phyloP scores from a whole-genome alignment of 2,329 filamentous ascomycete species.

The Colletotrichum euphorbiae region DNA sequence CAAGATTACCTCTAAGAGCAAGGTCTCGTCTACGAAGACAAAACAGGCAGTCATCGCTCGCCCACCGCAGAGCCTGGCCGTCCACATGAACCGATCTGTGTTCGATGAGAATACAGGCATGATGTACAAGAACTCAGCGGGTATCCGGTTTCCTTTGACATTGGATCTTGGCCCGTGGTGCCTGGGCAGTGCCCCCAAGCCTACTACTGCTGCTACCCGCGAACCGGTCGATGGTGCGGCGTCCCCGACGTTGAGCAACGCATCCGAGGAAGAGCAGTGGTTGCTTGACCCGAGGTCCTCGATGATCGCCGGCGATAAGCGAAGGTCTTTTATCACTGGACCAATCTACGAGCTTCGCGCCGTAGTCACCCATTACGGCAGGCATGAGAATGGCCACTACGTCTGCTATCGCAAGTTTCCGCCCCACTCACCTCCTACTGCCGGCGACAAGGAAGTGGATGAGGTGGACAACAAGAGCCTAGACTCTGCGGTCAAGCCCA shows the following conservation, averaged over 20 bases:
- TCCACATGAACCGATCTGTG: conserved; percentile 92
- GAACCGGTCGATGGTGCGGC: conserved; percentile 37
- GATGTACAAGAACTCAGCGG: conserved; percentile 85
- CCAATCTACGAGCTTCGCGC: conserved; percentile 82
- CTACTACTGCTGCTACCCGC: conserved; percentile 41
- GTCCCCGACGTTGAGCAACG: neutral
- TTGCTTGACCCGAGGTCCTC: conserved; percentile 74
- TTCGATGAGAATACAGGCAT: conserved; percentile 87
- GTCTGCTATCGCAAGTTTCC: conserved; percentile 86
- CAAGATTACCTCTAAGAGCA: conserved; percentile 74
- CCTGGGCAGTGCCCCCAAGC: conserved; percentile 67
- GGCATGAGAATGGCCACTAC: conserved; percentile 96
- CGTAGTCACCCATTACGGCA: conserved; percentile 88
- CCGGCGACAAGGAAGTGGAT: conserved; percentile 45
- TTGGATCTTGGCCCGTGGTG: conserved; percentile 89
- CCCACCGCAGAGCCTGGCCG: conserved; percentile 80
- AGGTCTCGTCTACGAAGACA: conserved; percentile 84
- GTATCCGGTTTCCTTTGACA: conserved; percentile 78
- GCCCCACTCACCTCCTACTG: conserved; percentile 41
- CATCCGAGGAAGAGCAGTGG: conserved; percentile 71
- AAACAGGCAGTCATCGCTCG: conserved; percentile 89
- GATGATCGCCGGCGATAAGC: conserved; percentile 73
- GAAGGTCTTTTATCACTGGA: conserved; percentile 64
- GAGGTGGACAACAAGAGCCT: conserved; percentile 39
- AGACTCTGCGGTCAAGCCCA: conserved; percentile 38